Percentiles rank a stretch among this genome's conserved stretches.
phyloP scores from a whole-genome alignment of 805 yeast species.

The Suhomyces pyralidae region DNA sequence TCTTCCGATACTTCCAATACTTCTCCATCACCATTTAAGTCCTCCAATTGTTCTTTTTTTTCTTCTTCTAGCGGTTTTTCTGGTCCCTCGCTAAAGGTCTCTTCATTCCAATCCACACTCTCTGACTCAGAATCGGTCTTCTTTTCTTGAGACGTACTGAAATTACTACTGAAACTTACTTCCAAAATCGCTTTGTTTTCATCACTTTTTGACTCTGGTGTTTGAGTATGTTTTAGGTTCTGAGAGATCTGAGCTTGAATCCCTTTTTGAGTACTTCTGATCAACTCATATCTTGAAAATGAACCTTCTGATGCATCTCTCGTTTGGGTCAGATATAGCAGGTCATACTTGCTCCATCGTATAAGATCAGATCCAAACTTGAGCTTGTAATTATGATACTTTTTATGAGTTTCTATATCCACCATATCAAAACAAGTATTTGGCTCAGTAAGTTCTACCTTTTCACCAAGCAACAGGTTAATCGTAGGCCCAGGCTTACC shows the following conservation, averaged over 20 bases:
- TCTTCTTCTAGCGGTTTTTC: background rate
- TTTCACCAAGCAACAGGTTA: background rate
- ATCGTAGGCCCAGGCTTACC: background rate
- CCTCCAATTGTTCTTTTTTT: background rate
- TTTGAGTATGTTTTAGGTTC: background rate
- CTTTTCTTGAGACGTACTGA: background rate
- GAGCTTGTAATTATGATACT: constrained; percentile 14
- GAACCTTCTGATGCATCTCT: background rate
- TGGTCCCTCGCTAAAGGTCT: background rate
- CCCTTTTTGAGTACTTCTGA: background rate
- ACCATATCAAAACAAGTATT: constrained; percentile 17
- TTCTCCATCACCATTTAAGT: background rate
- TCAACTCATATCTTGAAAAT: background rate
- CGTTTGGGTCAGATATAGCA: constrained; percentile 12
- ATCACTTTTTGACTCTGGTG: no score
- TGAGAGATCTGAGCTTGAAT: background rate
- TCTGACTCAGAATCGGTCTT: background rate
- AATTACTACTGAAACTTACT: constrained; percentile 2
- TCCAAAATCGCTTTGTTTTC: background rate
- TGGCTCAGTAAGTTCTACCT: background rate
- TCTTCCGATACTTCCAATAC: no score
- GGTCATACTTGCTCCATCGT: constrained; percentile 17
- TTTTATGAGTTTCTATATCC: constrained; percentile 17
- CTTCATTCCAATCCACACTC: background rate
- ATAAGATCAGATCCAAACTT: constrained; percentile 19